Evolutionary conservation across 2,329 filamentous ascomycete species (phyloP), one percentile per base, ranked within the genome.

Genomic region (Lomentospora prolificans): DNA sequence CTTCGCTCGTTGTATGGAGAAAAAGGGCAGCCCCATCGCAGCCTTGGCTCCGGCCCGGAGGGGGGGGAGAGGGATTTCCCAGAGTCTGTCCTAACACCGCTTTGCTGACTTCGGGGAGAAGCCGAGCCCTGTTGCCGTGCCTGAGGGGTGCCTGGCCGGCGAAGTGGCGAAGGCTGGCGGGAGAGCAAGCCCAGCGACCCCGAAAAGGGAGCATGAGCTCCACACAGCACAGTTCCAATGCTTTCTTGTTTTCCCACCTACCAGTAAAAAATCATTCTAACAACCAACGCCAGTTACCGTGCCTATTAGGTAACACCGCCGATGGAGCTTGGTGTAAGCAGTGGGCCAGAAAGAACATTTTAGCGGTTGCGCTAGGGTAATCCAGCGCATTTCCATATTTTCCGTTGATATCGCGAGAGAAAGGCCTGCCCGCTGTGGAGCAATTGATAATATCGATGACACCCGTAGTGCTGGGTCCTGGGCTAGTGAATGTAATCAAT

Each of bases 81-180:
- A n/a, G n/a, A n/a, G n/a, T n/a, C n/a, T n/a, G n/a, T n/a, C n/a
- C n/a, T n/a, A n/a, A 46, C 17, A 9, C 41, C 41, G 19, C 41
- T 46, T 46, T 46, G 41, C 41, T 19, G 41, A 46, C 41, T 46
- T 46, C 41, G 41, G 41, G 41, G 41, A 46, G n/a, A 46, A 46
- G 41, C 41, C 41, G 41, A 46, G 19, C 41, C 41, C 10, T 46
- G 19, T 17, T 46, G 41, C 41, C 41, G 41, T 46, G 41, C 22
- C 19, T n/a, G 10, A 19, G 41, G 19, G 41, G n/a, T n/a, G 41
- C n/a, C n/a, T 6, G 30, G 41, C 12, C n/a, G n/a, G 41, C 41
- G 33, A 39, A 12, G 33, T 14, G 14, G 33, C 14, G 33, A 39
- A 39, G 33, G 17, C 33, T 39, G 14, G 14, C 14, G 14, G 17